These are phyloP conservation scores for Brassica incana DNA, from an alignment of 345 rosid species.

Conservation along the genomic window DNA sequence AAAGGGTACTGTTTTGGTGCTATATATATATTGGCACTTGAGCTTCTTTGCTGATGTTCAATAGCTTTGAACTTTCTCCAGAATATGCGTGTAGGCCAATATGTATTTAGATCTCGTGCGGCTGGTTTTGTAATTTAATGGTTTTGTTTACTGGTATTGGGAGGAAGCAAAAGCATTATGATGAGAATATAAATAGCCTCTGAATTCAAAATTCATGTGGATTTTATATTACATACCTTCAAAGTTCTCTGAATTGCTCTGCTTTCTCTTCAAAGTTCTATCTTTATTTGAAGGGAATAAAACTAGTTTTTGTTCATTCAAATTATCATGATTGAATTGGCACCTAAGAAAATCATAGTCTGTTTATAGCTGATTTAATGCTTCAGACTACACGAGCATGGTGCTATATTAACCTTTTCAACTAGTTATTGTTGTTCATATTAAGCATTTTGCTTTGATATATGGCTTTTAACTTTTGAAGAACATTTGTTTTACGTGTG, in stretches of 20 bases:
- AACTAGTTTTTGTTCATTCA: not conserved
- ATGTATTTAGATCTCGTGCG: not conserved
- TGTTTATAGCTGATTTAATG: conserved; percentile 24
- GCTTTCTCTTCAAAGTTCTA: not conserved
- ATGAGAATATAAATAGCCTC: conserved; percentile 29
- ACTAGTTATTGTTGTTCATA: conserved; percentile 7
- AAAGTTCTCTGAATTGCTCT: conserved; percentile 47
- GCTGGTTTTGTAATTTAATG: not conserved
- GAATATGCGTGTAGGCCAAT: conserved; percentile 20
- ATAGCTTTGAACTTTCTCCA: conserved; percentile 5
- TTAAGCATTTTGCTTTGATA: conserved; percentile 1
- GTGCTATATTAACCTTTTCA: conserved; percentile 30
- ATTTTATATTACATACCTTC: conserved; percentile 36
- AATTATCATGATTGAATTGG: not conserved
- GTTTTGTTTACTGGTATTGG: not conserved
- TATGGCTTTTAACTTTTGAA: conserved; percentile 3
- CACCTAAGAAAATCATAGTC: conserved; percentile 43
- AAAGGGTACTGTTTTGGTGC: not conserved
- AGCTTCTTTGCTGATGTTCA: conserved; percentile 22
- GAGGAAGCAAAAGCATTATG: conserved; percentile 32
- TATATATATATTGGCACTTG: conserved; percentile 19
- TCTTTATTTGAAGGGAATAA: not conserved
- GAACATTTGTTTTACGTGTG: not conserved
- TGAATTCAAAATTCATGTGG: conserved; percentile 37
- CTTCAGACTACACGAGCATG: conserved; percentile 46